Evolutionary conservation across 2,329 filamentous ascomycete genomes (phyloP).

Genomic region (Colletotrichum phormii): DNA sequence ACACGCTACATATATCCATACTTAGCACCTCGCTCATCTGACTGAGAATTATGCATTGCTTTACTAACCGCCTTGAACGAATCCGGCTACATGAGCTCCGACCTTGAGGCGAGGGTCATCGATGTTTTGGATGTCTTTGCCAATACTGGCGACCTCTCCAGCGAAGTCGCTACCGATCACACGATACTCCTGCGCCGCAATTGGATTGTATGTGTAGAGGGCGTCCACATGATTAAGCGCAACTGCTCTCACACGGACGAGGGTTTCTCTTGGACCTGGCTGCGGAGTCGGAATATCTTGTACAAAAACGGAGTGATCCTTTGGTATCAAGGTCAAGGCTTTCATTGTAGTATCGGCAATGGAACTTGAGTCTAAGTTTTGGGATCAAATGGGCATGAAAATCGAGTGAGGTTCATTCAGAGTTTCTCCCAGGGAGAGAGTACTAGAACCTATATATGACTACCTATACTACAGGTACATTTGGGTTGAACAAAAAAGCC

Average conservation of each 20-base stretch:
- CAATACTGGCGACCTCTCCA: conserved; percentile 42
- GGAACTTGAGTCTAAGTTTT: no score
- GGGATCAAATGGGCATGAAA: rapidly evolving
- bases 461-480: no score
- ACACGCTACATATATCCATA: conserved; percentile 40
- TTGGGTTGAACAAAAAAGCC: no score
- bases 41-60: no score
- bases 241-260: conserved; percentile 41
- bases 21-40: no score
- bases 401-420: no score
- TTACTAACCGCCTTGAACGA: conserved; percentile 49
- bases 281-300: no score
- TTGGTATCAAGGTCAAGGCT: no score
- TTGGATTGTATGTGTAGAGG: conserved; percentile 49
- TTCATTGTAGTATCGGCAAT: no score
- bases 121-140: conserved; percentile 5
- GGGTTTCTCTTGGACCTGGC: conserved; percentile 33
- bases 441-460: no score
- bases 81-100: conserved; percentile 52
- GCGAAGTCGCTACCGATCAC: conserved; percentile 55
- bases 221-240: conserved; percentile 45
- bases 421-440: rapidly evolving
- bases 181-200: conserved; percentile 43
- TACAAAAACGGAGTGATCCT: no score
- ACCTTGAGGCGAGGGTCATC: conserved; percentile 36